These are phyloP conservation scores for Akanthomyces muscarius DNA, from an alignment of 2,329 filamentous ascomycete genomes.

Conservation along the genomic window DNA sequence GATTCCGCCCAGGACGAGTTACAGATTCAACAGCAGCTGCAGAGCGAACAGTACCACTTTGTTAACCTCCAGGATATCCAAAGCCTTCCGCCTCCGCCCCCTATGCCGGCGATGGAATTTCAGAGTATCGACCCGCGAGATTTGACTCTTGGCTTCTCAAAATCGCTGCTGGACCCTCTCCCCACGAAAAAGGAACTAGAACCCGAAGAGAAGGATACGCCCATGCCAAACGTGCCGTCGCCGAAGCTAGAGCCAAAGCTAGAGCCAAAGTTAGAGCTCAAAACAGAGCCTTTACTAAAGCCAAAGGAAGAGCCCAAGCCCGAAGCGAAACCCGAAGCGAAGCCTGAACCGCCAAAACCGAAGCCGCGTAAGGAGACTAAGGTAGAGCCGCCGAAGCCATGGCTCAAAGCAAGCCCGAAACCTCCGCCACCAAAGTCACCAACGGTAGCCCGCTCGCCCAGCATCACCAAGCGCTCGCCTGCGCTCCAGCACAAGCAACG, in stretches of 20 bases:
- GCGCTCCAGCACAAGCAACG: constrained; percentile 37
- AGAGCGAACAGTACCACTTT: constrained; percentile 26
- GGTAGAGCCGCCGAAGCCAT: constrained; percentile 25
- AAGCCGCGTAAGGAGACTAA: constrained; percentile 19
- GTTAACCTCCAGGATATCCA: constrained; percentile 39
- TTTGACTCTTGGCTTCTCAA: constrained; percentile 14
- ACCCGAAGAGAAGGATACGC: constrained; percentile 17
- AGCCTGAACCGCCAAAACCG: constrained; percentile 13
- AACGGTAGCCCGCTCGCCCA: constrained; percentile 36
- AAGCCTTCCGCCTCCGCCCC: constrained; percentile 26
- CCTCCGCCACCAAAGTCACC: constrained; percentile 40
- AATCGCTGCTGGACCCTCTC: background rate
- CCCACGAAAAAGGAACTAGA: constrained; percentile 2
- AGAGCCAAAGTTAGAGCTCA: constrained; percentile 19
- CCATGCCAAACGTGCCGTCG: constrained; percentile 17
- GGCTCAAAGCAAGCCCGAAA: constrained; percentile 35
- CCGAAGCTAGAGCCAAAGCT: constrained; percentile 16
- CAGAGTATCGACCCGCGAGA: constrained; percentile 22
- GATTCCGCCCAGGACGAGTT: constrained; percentile 15
- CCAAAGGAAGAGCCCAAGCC: background rate
- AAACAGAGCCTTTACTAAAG: constrained; percentile 17
- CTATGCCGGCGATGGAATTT: constrained; percentile 24
- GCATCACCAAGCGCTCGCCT: constrained; percentile 40
- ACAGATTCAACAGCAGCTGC: constrained; percentile 14
- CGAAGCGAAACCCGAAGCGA: constrained; percentile 12